phyloP scores from a whole-genome alignment of 2,329 filamentous ascomycete genomes.

The Pseudogymnoascus sp. region DNA sequence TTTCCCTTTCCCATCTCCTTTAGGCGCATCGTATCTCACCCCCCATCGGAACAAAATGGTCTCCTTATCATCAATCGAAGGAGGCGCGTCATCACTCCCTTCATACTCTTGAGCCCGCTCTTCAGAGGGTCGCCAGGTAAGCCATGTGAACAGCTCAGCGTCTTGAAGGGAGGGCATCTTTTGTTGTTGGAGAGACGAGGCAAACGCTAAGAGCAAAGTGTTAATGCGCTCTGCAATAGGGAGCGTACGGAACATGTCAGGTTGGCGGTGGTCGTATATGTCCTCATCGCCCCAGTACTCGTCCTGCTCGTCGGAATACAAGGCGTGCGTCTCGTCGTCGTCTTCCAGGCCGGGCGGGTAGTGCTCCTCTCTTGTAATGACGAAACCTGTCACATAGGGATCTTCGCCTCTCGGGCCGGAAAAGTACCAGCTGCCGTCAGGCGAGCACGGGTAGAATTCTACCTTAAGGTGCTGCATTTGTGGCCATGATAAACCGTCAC shows the following conservation, averaged over 20 bases:
- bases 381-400: slow-evolving; percentile 18
- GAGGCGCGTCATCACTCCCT: slow-evolving; percentile 7
- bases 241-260: slow-evolving; percentile 18
- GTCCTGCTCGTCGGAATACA: slow-evolving; percentile 12
- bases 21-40: slow-evolving; percentile 16
- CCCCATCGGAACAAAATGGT: slow-evolving; percentile 18
- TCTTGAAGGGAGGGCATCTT: slow-evolving; percentile 16
- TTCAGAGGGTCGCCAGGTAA: slow-evolving; percentile 17
- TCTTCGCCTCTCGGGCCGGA: slow-evolving; percentile 18
- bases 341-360: slow-evolving; percentile 18
- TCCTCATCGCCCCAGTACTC: slow-evolving; percentile 10
- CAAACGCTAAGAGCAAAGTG: slow-evolving; percentile 17
- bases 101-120: slow-evolving; percentile 16
- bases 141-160: slow-evolving; percentile 17
- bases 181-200: slow-evolving; percentile 13
- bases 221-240: not conserved
- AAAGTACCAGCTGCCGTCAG: slow-evolving; percentile 22
- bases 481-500: slow-evolving; percentile 14
- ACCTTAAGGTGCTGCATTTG: slow-evolving; percentile 17
- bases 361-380: slow-evolving; percentile 19
- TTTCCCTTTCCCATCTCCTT: slow-evolving; percentile 13
- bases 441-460: slow-evolving; percentile 20
- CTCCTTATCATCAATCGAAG: not conserved
- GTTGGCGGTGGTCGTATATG: slow-evolving; percentile 1
- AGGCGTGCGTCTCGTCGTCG: slow-evolving; percentile 16